Conservation (phyloP, 176 grass and related monocot species). For the Dactylis glomerata region DNA sequence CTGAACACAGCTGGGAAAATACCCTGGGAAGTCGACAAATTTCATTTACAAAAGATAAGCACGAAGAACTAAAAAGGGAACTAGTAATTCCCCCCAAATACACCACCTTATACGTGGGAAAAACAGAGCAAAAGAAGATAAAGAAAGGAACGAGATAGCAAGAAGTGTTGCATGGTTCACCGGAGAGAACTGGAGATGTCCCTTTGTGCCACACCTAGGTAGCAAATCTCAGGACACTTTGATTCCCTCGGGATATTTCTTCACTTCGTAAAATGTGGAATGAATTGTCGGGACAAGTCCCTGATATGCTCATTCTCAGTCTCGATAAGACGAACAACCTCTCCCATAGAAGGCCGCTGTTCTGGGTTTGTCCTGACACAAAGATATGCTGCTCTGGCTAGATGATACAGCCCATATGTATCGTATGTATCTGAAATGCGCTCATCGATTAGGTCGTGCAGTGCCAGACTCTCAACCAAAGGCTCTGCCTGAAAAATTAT, state of each 20-base stretch:
- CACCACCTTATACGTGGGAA: background rate
- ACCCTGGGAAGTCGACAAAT: background rate
- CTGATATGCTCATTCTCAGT: slow-evolving; percentile 48
- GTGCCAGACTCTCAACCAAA: slow-evolving; percentile 58
- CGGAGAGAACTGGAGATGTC: background rate
- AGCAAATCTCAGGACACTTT: background rate
- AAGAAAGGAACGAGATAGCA: background rate
- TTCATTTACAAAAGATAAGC: slow-evolving; percentile 29
- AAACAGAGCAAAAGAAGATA: background rate
- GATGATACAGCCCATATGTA: slow-evolving; percentile 50
- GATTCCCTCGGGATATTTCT: background rate
- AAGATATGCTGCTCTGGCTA: slow-evolving; percentile 61
- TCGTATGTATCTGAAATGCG: slow-evolving; percentile 56
- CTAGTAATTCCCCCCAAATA: background rate
- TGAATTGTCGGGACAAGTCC: slow-evolving; percentile 58
- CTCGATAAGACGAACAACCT: slow-evolving; percentile 67
- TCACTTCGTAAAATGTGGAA: slow-evolving; percentile 57
- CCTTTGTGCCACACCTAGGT: background rate
- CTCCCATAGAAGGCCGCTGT: slow-evolving; percentile 65
- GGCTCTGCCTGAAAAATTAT: slow-evolving; percentile 49
- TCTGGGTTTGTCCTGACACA: slow-evolving; percentile 68
- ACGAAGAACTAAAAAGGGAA: background rate
- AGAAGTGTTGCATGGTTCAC: background rate
- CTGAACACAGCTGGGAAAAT: background rate
- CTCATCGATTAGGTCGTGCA: slow-evolving; percentile 63